Percentiles rank a stretch among this genome's conserved stretches.
These are phyloP conservation scores for Fagus crenata DNA, from an alignment of 306 rosid species.

Conservation along the genomic window DNA sequence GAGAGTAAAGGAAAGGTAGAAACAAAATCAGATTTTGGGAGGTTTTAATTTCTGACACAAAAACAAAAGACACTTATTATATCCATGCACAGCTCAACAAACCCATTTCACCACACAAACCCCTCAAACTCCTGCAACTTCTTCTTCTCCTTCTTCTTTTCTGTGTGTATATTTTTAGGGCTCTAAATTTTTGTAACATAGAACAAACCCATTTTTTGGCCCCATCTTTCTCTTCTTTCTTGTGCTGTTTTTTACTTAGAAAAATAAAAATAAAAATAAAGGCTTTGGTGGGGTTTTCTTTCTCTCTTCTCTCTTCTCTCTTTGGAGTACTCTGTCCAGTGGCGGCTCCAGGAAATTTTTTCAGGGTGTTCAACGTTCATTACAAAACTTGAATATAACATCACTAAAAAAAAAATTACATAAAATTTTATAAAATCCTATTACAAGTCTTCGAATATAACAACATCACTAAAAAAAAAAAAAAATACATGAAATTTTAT, in stretches of 20 bases:
- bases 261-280: slow-evolving; percentile 2
- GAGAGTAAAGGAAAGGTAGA: slow-evolving; percentile 9
- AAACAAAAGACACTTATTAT: slow-evolving; percentile 13
- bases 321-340: slow-evolving; percentile 44
- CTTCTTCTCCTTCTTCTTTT: slow-evolving; percentile 15
- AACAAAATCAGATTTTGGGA: slow-evolving; percentile 20
- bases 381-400: no score
- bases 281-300: slow-evolving; percentile 28
- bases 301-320: slow-evolving; percentile 14
- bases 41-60: slow-evolving; percentile 22
- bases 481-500: no score
- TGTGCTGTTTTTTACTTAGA: slow-evolving; percentile 7
- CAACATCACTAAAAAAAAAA: no score
- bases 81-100: slow-evolving; percentile 20
- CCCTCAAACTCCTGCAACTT: slow-evolving; percentile 4
- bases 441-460: no score
- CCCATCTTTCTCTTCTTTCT: neutral
- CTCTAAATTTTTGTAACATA: slow-evolving; percentile 17
- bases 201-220: slow-evolving; percentile 34
- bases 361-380: no score
- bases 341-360: no score
- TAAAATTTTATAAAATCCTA: no score
- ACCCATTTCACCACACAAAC: slow-evolving; percentile 2
- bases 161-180: slow-evolving; percentile 5
- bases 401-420: no score